phyloP scores from a whole-genome alignment of 2,329 filamentous ascomycete genomes.

The Macrophomina pseudophaseolina region DNA sequence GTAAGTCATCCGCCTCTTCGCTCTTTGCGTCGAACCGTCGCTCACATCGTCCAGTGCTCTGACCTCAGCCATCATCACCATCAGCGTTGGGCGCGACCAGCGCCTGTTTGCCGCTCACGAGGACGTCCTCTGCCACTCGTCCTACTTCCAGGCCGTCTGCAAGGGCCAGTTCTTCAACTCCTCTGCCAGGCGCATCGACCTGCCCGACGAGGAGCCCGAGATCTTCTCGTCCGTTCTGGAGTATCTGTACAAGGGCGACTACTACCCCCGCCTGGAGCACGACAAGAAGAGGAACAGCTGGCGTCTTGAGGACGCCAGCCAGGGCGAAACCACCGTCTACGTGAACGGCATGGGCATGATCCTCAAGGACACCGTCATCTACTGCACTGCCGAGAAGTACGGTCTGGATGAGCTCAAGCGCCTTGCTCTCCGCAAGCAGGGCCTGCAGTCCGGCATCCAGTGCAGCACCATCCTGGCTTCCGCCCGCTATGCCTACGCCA shows the following conservation, averaged over 20 bases:
- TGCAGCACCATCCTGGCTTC: slow-evolving; percentile 84
- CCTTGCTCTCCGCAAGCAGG: slow-evolving; percentile 85
- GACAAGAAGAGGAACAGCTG: slow-evolving; percentile 81
- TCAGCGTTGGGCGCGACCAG: slow-evolving; percentile 79
- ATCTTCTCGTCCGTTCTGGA: slow-evolving; percentile 90
- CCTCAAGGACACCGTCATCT: slow-evolving; percentile 87
- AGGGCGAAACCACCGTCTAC: slow-evolving; percentile 61
- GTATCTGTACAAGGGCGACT: slow-evolving; percentile 93
- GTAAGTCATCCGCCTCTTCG: slow-evolving; percentile 32
- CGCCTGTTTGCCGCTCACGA: slow-evolving; percentile 92
- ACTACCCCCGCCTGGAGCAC: slow-evolving; percentile 81
- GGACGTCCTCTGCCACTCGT: slow-evolving; percentile 77
- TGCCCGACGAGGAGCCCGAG: slow-evolving; percentile 86
- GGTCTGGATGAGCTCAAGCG: slow-evolving; percentile 83
- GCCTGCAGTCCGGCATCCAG: slow-evolving; percentile 81
- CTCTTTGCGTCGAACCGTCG: neutral
- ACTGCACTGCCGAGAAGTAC: slow-evolving; percentile 86
- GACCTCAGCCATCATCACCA: slow-evolving; percentile 69
- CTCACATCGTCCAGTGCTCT: slow-evolving; percentile 30
- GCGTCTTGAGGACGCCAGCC: slow-evolving; percentile 72
- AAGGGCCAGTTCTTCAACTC: slow-evolving; percentile 67
- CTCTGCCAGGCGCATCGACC: slow-evolving; percentile 71
- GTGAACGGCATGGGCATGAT: slow-evolving; percentile 61
- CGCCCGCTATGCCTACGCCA: slow-evolving; percentile 85
- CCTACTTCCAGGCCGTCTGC: slow-evolving; percentile 75